These are phyloP conservation scores for Exsudoporus floridanus DNA, from an alignment of 1,284 basidiomycete genomes.

Conservation along the genomic window DNA sequence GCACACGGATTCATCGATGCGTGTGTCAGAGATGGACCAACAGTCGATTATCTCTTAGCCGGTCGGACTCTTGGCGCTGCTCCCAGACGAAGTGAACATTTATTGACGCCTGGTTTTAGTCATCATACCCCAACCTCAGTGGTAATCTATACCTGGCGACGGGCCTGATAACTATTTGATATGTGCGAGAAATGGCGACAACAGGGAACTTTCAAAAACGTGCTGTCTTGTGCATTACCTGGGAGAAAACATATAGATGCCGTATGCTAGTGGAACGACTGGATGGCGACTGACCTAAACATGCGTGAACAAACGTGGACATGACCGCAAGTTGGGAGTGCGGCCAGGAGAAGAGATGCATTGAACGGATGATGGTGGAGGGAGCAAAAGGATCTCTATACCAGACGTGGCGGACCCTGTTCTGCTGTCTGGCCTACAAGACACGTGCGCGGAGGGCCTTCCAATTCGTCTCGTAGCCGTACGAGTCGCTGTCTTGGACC, in stretches of 20 bases:
- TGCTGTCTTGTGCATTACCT: background rate
- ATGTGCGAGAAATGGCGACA: background rate
- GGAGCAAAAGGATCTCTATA: background rate
- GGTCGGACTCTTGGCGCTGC: background rate
- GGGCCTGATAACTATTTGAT: background rate
- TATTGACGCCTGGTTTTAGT: background rate
- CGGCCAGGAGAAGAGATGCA: background rate
- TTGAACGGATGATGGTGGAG: too few species aligned
- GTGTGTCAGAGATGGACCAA: background rate
- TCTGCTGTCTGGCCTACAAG: slow-evolving; percentile 2
- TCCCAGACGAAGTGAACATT: too few species aligned
- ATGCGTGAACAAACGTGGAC: background rate
- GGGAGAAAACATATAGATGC: too few species aligned
- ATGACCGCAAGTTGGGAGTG: too few species aligned
- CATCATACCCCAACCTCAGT: background rate
- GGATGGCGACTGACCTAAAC: background rate
- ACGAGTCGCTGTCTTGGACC: too few species aligned
- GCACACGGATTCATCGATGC: background rate
- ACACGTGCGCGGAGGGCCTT: background rate
- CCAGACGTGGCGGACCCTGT: background rate
- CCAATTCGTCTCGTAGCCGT: too few species aligned
- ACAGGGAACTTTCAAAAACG: background rate
- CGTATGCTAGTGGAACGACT: too few species aligned
- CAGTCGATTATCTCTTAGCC: background rate
- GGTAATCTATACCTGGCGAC: background rate